phyloP scores from a whole-genome alignment of 2,329 filamentous ascomycete species.

The Colletotrichum noveboracense region DNA sequence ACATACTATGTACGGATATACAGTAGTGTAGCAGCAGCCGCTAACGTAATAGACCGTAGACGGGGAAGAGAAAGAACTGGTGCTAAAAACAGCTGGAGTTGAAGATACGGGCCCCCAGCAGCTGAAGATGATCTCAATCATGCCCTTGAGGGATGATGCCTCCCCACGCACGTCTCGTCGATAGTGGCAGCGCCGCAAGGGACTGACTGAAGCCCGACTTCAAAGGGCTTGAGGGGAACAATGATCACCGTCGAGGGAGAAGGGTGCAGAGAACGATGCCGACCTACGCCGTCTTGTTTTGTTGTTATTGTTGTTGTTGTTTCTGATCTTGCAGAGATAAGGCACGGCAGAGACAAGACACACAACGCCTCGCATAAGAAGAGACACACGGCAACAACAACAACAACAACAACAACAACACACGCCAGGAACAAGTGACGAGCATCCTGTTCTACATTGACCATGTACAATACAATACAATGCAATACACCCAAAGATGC shows the following conservation, averaged over 20 bases:
- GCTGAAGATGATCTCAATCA: neutral
- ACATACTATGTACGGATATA: neutral
- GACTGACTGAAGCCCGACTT: neutral
- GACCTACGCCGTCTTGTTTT: neutral
- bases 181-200: neutral
- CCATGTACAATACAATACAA: too few species aligned
- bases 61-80: neutral
- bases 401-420: neutral
- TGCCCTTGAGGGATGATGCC: conserved; percentile 3
- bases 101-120: neutral
- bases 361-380: neutral
- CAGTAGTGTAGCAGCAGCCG: neutral
- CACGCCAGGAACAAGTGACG: neutral
- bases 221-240: neutral
- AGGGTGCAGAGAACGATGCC: neutral
- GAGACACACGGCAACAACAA: neutral
- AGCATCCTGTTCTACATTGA: too few species aligned
- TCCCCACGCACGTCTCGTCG: conserved; percentile 7
- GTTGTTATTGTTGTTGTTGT: neutral
- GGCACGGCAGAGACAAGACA: neutral
- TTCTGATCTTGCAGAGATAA: neutral
- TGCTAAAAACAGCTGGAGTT: neutral
- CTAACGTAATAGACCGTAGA: neutral
- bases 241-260: neutral
- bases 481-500: too few species aligned